Evolutionary conservation across 2,329 filamentous ascomycete genomes (phyloP).

Genomic region (Fusarium acutatum): DNA sequence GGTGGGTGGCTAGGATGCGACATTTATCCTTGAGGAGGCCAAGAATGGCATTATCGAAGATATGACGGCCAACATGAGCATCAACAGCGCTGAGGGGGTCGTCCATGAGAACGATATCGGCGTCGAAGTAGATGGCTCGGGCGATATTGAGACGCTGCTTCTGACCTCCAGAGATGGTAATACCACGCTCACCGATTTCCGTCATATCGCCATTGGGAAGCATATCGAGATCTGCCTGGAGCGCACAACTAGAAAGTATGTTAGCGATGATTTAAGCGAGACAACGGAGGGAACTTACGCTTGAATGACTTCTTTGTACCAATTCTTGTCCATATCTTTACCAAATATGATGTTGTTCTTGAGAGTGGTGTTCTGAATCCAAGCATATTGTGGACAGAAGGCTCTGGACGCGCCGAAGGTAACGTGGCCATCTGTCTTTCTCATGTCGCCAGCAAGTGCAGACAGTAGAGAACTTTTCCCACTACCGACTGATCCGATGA

Average conservation of each 20-base stretch:
- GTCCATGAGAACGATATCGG: conserved; percentile 74
- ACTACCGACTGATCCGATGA: conserved; percentile 89
- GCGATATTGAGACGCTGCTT: conserved; percentile 97
- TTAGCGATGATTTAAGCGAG: not conserved
- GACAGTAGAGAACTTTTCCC: conserved; percentile 92
- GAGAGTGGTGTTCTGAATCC: conserved; percentile 93
- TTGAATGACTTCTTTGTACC: conserved; percentile 86
- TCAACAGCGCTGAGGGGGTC: conserved; percentile 75
- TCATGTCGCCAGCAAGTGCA: conserved; percentile 93
- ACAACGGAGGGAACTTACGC: conserved; percentile 58
- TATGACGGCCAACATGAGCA: conserved; percentile 74
- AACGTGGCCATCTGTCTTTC: conserved; percentile 78
- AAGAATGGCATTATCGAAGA: conserved; percentile 94
- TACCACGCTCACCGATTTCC: conserved; percentile 94
- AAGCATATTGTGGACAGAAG: conserved; percentile 96
- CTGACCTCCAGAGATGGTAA: conserved; percentile 94
- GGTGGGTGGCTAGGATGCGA: conserved; percentile 91
- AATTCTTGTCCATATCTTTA: conserved; percentile 75
- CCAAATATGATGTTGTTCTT: conserved; percentile 93
- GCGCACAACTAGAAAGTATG: conserved; percentile 69
- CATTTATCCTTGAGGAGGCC: conserved; percentile 90
- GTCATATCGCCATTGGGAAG: conserved; percentile 88
- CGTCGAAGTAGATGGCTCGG: conserved; percentile 76
- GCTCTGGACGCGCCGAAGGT: conserved; percentile 81
- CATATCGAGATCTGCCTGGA: conserved; percentile 89